These are phyloP conservation scores for Sonneratia caseolaris DNA, from an alignment of 345 rosid genomes.

Conservation along the genomic window DNA sequence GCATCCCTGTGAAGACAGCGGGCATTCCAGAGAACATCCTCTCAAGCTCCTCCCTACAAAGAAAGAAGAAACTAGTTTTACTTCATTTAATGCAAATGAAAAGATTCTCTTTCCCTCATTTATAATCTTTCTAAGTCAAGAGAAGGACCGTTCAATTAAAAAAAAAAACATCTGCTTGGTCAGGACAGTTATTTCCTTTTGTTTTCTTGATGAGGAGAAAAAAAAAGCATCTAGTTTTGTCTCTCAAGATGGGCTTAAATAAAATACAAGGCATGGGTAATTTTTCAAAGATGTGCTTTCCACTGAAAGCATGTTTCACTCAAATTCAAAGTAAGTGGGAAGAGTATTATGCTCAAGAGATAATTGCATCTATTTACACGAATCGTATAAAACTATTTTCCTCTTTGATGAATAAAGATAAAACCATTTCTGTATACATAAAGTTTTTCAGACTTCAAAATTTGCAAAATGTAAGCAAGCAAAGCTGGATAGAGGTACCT, in stretches of 20 bases:
- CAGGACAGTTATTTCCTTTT: neutral
- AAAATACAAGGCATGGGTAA: too few species aligned
- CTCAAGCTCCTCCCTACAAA: constrained; percentile 73
- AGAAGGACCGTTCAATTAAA: neutral
- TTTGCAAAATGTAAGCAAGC: neutral
- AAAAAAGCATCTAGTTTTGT: too few species aligned
- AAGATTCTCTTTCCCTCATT: neutral
- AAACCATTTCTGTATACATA: too few species aligned
- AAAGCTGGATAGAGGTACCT: constrained; percentile 30
- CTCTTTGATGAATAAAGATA: too few species aligned
- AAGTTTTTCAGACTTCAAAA: neutral
- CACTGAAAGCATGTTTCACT: neutral
- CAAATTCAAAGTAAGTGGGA: neutral
- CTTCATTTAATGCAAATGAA: neutral
- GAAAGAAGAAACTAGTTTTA: neutral
- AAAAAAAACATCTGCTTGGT: neutral
- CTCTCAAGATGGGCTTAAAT: too few species aligned
- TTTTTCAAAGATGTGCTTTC: neutral
- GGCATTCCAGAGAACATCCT: constrained; percentile 78
- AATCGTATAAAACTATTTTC: neutral
- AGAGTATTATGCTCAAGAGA: neutral
- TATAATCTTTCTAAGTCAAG: neutral
- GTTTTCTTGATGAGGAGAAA: too few species aligned
- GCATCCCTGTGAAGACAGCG: constrained; percentile 84
- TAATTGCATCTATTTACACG: neutral